A percentile compares a stretch with the other conserved stretches of the same genome.
phyloP scores from a whole-genome alignment of 768 basidiomycete genomes.

The Tulasnella sp. region DNA sequence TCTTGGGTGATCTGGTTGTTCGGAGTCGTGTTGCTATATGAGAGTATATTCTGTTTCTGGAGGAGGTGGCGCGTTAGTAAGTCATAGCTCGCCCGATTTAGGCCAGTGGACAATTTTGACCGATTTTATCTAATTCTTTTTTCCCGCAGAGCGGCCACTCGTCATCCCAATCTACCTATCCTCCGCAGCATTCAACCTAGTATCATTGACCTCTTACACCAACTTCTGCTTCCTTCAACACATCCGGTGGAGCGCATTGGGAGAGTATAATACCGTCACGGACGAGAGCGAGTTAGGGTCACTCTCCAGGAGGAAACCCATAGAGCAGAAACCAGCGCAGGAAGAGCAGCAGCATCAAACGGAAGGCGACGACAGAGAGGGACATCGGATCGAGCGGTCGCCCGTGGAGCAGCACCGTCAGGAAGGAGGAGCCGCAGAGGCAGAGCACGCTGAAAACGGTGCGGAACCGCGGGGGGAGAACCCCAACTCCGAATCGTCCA shows the following conservation, averaged over 20 bases:
- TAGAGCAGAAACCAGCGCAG: neutral
- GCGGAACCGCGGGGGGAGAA: too few relatives aligned
- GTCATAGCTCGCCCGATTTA: conserved; percentile 31
- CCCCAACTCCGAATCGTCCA: too few relatives aligned
- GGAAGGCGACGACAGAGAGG: conserved; percentile 1
- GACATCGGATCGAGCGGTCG: neutral
- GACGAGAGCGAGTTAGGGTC: neutral
- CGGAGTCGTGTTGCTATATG: conserved; percentile 71
- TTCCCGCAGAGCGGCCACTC: conserved; percentile 69
- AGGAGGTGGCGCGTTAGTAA: conserved; percentile 45
- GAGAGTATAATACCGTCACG: neutral
- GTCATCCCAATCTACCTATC: conserved; percentile 85
- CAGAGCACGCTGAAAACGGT: too few relatives aligned
- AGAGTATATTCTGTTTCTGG: conserved; percentile 40
- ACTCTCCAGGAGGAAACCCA: neutral
- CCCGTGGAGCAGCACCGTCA: too few relatives aligned
- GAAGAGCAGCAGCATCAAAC: neutral
- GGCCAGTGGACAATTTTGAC: too few relatives aligned
- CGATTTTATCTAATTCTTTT: neutral
- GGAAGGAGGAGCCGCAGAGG: too few relatives aligned
- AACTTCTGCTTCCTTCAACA: conserved; percentile 85
- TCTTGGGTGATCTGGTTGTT: conserved; percentile 79
- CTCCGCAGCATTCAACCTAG: conserved; percentile 72
- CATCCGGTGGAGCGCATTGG: conserved; percentile 51
- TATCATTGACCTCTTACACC: conserved; percentile 75